These are phyloP conservation scores for Corymbia citriodora DNA, from an alignment of 441 rosid species.

Conservation along the genomic window DNA sequence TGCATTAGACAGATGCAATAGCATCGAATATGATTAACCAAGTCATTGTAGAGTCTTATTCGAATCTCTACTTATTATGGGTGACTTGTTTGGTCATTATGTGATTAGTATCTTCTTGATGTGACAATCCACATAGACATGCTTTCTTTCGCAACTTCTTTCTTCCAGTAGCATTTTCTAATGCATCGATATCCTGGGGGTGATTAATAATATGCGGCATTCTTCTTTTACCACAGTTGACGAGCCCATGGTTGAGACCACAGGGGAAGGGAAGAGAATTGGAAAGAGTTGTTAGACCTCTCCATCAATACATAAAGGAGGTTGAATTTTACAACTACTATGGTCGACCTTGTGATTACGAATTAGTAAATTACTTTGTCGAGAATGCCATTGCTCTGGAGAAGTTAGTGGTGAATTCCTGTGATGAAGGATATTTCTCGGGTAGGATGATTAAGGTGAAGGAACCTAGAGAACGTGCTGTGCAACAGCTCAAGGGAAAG, in stretches of 20 bases:
- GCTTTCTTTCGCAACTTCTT: not conserved
- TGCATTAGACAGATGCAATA: not conserved
- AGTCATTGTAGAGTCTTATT: not conserved
- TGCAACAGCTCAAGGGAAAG: not conserved
- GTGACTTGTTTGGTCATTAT: not conserved
- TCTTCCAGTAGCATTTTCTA: not conserved
- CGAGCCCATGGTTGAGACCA: not conserved
- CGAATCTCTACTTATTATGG: not conserved
- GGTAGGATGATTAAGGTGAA: not conserved
- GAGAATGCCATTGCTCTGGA: not conserved
- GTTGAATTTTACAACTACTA: not conserved
- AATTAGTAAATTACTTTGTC: not conserved
- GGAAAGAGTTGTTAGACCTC: not conserved
- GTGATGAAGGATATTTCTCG: not conserved
- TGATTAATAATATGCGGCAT: not conserved
- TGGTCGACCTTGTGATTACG: not conserved
- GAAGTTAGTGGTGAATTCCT: not conserved
- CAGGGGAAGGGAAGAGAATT: not conserved
- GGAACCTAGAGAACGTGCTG: not conserved
- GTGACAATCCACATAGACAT: not conserved
- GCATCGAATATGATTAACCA: not conserved
- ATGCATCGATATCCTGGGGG: not conserved
- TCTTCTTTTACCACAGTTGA: not conserved
- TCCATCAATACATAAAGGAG: not conserved
- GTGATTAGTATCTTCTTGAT: not conserved